Evolutionary conservation across 2,329 filamentous ascomycete genomes (phyloP).

Genomic region (Podosphaera xanthii): DNA sequence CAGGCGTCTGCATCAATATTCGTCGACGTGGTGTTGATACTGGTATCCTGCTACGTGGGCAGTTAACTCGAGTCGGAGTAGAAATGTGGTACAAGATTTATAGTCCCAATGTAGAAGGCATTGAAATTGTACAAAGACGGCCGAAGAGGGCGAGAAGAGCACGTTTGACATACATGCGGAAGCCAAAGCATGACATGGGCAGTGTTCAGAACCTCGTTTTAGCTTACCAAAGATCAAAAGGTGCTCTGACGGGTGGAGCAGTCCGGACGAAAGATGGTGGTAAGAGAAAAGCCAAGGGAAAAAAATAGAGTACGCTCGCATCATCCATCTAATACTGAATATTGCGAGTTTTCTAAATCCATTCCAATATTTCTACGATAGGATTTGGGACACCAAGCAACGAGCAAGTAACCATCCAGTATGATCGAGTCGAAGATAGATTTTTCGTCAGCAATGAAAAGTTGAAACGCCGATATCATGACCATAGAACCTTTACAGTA

Average conservation of each 20-base stretch:
- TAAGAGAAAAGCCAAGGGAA: conserved; percentile 6
- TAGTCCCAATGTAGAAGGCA: conserved; percentile 66
- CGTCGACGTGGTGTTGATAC: conserved; percentile 75
- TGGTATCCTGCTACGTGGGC: conserved; percentile 63
- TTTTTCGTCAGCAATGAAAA: too few species aligned
- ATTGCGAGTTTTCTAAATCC: too few species aligned
- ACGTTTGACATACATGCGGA: conserved; percentile 72
- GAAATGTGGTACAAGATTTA: conserved; percentile 98
- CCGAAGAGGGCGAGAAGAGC: conserved; percentile 71
- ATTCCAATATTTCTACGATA: too few species aligned
- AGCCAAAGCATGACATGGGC: conserved; percentile 70
- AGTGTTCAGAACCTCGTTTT: conserved; percentile 61
- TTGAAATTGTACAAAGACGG: conserved; percentile 79
- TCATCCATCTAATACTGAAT: too few species aligned
- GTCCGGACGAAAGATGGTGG: conserved; percentile 10
- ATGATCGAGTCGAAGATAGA: too few species aligned
- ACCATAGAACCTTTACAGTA: too few species aligned
- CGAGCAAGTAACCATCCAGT: too few species aligned
- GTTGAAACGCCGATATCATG: too few species aligned
- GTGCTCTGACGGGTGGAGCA: conserved; percentile 18
- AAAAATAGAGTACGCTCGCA: conserved; percentile 4
- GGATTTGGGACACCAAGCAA: too few species aligned
- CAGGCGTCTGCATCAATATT: conserved; percentile 72
- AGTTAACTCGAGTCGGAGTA: conserved; percentile 66
- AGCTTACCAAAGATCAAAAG: conserved; percentile 34